A percentile compares a stretch with the other conserved stretches of the same genome.
Evolutionary conservation across 495 filamentous ascomycete species (phyloP).

Genomic region (Daldinia concentrica): DNA sequence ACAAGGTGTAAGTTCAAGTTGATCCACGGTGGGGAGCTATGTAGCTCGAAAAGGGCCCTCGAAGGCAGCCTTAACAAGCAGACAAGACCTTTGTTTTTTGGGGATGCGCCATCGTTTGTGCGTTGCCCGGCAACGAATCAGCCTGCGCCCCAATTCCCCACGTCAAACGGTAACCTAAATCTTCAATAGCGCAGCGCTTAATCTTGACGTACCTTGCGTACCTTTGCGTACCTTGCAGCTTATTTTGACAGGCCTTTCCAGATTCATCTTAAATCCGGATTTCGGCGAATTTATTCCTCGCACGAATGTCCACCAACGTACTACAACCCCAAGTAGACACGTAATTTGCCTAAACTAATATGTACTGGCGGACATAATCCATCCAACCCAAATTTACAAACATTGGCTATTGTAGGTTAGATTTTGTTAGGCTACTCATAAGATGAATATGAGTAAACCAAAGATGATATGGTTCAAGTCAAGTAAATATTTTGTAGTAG

Average conservation of each 20-base stretch:
- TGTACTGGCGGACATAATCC: not conserved
- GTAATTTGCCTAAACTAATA: not conserved
- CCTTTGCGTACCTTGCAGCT: constrained; percentile 7
- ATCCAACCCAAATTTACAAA: not conserved
- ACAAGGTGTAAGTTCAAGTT: constrained; percentile 29
- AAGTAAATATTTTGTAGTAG: not conserved
- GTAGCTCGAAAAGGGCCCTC: constrained; percentile 10
- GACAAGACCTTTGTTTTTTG: constrained; percentile 41
- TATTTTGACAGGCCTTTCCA: constrained; percentile 5
- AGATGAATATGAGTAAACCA: not conserved
- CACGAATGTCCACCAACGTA: not conserved
- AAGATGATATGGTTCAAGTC: not conserved
- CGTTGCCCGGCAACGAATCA: constrained; percentile 40
- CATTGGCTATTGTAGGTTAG: not conserved
- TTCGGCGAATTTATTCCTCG: constrained; percentile 27
- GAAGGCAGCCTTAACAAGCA: constrained; percentile 25
- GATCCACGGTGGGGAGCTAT: constrained; percentile 35
- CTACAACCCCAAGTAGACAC: not conserved
- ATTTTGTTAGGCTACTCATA: not conserved
- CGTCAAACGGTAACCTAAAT: constrained; percentile 24
- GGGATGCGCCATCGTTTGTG: not conserved
- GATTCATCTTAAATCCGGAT: constrained; percentile 7
- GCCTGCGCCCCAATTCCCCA: constrained; percentile 22
- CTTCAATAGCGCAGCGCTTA: constrained; percentile 20
- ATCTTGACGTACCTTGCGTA: not conserved